Evolutionary conservation across 2,329 filamentous ascomycete species (phyloP).

Genomic region (Zalaria sp.): DNA sequence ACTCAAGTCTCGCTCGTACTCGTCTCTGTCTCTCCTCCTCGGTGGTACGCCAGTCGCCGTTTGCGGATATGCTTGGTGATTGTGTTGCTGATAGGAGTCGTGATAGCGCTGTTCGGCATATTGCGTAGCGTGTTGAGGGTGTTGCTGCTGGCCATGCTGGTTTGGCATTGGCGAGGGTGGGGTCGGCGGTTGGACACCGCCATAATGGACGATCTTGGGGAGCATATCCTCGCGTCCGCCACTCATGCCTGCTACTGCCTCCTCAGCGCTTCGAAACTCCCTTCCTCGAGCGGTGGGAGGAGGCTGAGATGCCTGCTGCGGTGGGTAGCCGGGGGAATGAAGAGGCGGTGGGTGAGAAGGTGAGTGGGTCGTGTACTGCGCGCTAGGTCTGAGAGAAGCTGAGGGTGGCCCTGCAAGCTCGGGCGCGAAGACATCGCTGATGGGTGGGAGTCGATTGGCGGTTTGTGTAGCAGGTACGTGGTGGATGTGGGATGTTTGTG

Average conservation of each 20-base stretch:
- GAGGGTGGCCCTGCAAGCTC: conserved; percentile 34
- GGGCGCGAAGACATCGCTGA: conserved; percentile 80
- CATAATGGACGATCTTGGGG: conserved; percentile 90
- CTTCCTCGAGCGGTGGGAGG: conserved; percentile 48
- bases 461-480: conserved; percentile 81
- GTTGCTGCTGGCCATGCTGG: conserved; percentile 19
- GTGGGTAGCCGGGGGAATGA: conserved; percentile 64
- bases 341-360: conserved; percentile 55
- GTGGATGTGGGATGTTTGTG: conserved; percentile 79
- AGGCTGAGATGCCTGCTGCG: conserved; percentile 29
- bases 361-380: conserved; percentile 28
- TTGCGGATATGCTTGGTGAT: conserved; percentile 17
- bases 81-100: conserved; percentile 8
- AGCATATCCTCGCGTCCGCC: conserved; percentile 86
- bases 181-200: conserved; percentile 82
- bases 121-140: conserved; percentile 2
- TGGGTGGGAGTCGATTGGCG: conserved; percentile 80
- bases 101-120: conserved; percentile 7
- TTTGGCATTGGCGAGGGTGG: conserved; percentile 59
- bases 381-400: conserved; percentile 15
- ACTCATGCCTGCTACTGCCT: conserved; percentile 79
- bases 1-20: conserved; percentile 63
- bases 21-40: conserved; percentile 67
- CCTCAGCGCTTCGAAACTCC: conserved; percentile 91
- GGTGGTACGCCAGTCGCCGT: conserved; percentile 42